Evolutionary conservation across 2,329 filamentous ascomycete species (phyloP), one percentile per base, ranked within the genome.

Genomic region (Neonectria faginata): DNA sequence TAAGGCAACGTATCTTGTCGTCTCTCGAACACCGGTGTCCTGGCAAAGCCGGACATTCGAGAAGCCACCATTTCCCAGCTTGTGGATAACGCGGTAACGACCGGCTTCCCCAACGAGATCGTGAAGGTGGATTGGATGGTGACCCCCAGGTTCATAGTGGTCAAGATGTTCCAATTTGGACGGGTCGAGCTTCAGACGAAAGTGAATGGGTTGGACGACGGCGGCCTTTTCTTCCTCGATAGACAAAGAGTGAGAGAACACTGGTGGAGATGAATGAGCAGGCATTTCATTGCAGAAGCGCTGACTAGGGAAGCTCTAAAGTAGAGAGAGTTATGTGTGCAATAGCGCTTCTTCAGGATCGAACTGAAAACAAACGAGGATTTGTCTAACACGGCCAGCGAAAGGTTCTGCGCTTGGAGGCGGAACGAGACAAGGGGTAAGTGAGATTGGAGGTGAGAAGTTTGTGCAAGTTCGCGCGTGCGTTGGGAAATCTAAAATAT

Each of bases 21-120:
- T 44, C 5, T 44, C 57, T 2, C 29, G 22, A 29, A 48, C 33
- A 9, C 80, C 75, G 5, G 71, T 70, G 44, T 79, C 81, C 39
- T 47, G 68, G 57, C 69, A 71, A 10, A 84, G 77, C 83, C 80
- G 85, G 50, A 84, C 79, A 8, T 80, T 85, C 7, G 79, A 80
- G 67, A 73, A 82, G 7, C 78, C 79, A 25, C 82, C 81, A 59
- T 70, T 79, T 33, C 82, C 81, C 36, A 84, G 70, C 70, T 85
- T 85, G 59, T 82, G 78, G 55, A 81, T 67, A 50, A 84, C 72
- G 47, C 75, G 74, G 65, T 85, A 85, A 16, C 79, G 76, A 10
- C 73, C 77, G 60, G 77, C 22, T 3, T 20, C 29, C n/a, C 58
- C 65, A 14, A 71, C 42, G 60, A 80, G 79, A 51, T 84, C 79